Base-by-base conservation (phyloP, 306 rosid species). In the Lathyrus sativus region DNA sequence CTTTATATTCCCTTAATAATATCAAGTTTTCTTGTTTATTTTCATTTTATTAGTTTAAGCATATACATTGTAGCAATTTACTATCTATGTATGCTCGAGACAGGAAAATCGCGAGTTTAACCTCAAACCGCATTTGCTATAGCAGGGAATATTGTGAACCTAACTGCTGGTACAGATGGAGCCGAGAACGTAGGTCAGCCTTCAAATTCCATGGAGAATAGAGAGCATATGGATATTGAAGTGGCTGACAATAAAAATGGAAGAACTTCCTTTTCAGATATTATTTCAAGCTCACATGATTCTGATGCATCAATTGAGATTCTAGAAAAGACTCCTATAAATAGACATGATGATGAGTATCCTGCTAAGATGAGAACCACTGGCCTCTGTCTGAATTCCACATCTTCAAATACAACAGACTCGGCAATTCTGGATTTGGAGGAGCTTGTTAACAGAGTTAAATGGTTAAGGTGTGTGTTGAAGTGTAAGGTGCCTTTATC, bases 351-450 rank as follows among this genome's bases (percentile, higher is more conserved):
- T 73, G 49, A 61, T 6, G 78, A 71, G 54, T 50, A 43, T 42
- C 71, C 88, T 22, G 41, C 66, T 29, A 82, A 85, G 79, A 74
- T 54, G 81, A 79, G 75, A 68, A 73, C 48, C 8, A 71, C 18
- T 57, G 48, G 62, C 61, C 62, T 82, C 6, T 55, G 75, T 74
- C 68, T 80, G 35, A 84, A 86, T 77, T 76, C 87, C 49, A 74
- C 19, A 80, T 70, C 60, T 50, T 75, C 84, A 46, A 85, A 80
- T 70, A 68, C 86, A 2, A 44, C 79, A 57, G 98, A 86, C 58
- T 87, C 79, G 57, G 79, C 91, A 53, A 35, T 92, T 58, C 42
- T 86, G 80, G 93, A 92, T 59, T 74, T 92, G 84, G 98, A 90
- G 84, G 96, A 88, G 55, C 91, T 92, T 76, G 72, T 88, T 42